These are phyloP conservation scores for Trametes elegans DNA, from an alignment of 768 basidiomycete species.

Conservation along the genomic window DNA sequence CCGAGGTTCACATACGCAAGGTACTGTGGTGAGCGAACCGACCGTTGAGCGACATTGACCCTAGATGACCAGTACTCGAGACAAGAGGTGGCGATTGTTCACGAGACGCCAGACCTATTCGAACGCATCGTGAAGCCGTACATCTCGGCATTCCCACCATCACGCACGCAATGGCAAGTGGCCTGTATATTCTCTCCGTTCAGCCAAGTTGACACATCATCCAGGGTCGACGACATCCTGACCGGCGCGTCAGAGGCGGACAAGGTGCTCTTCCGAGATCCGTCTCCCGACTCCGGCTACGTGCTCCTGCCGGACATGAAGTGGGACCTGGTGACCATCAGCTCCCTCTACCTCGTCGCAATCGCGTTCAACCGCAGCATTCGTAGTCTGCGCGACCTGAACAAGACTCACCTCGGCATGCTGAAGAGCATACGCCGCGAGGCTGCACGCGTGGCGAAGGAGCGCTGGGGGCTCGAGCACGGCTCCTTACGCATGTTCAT, in stretches of 20 bases:
- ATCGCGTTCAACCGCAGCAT: constrained; percentile 63
- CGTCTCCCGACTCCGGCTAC: constrained; percentile 52
- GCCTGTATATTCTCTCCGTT: not conserved
- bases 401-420: constrained; percentile 58
- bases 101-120: constrained; percentile 83
- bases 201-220: too few species aligned
- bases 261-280: constrained; percentile 62
- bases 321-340: constrained; percentile 81
- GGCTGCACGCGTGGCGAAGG: constrained; percentile 49
- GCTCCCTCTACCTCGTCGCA: constrained; percentile 83
- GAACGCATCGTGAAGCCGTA: constrained; percentile 70
- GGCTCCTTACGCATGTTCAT: constrained; percentile 77
- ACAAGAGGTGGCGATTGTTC: constrained; percentile 70
- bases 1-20: constrained; percentile 86
- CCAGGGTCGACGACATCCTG: constrained; percentile 86
- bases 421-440: constrained; percentile 62
- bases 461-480: constrained; percentile 62
- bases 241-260: constrained; percentile 71
- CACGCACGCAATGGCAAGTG: constrained; percentile 79
- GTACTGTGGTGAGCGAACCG: constrained; percentile 35
- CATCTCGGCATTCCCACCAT: constrained; percentile 69
- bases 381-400: constrained; percentile 74
- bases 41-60: too few species aligned
- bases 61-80: constrained; percentile 57
- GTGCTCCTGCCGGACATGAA: constrained; percentile 94